Evolutionary conservation across 202 grass and related monocot genomes (phyloP), one percentile per base, ranked within the genome.

Genomic region (Alloteropsis angusta): DNA sequence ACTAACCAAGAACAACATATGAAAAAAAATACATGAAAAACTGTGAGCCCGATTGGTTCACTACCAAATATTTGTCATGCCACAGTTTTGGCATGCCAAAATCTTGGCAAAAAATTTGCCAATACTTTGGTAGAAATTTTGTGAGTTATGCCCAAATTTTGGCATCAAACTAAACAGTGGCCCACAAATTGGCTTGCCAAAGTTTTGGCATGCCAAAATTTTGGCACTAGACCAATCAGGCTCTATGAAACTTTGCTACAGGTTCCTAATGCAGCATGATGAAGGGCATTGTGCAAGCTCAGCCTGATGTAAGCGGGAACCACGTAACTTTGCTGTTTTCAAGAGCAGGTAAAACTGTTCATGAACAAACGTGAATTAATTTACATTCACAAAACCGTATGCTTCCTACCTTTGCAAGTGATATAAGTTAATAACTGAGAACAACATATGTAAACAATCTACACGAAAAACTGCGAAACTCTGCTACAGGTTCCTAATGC

Each of bases 251-350:
- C 53, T 19, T 63, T 22, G 55, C 36, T 55, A 71, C 25, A 43
- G 7, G 56, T 61, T 89, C 19, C 73, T 82, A 89, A 18, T 78
- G 73, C 87, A 85, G 52, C 83, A 89, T 82, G 72, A 85, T 47
- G 28, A 9, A 18, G n/a, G 21, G 16, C 17, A 37, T 37, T 62
- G 17, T 63, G 37, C n/a, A 63, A 41, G 36, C 22, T 65, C n/a
- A 65, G 62, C 62, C n/a, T 42, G 11, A 65, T 65, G 28, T 30
- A 30, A 30, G 28, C n/a, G 28, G 28, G 28, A 30, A 30, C 3
- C 28, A 30, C 28, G 3, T 30, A 30, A 30, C 28, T 30, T 30
- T 30, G 28, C 28, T 30, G 28, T 30, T 30, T 30, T 30, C 28
- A 30, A 30, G 28, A 30, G 28, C 28, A 3, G 28, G 28, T 3